Percentiles rank a stretch among this genome's conserved stretches.
phyloP scores from a whole-genome alignment of 805 yeast genomes.

The Saturnispora mendoncae region DNA sequence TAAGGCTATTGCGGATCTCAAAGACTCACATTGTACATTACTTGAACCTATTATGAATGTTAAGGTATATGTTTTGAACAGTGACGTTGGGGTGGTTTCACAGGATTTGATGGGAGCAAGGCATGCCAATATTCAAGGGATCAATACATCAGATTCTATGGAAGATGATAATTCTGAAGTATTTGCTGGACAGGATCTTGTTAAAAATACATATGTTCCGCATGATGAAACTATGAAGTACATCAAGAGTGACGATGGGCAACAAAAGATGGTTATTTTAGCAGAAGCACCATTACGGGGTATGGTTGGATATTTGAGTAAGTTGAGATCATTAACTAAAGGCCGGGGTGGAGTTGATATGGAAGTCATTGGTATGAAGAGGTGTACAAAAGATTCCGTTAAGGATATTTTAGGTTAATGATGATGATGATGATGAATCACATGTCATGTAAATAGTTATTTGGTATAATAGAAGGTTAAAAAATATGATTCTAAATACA shows the following conservation, averaged over 20 bases:
- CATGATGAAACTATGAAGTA: slow-evolving; percentile 55
- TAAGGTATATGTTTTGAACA: slow-evolving; percentile 54
- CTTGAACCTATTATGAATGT: slow-evolving; percentile 88
- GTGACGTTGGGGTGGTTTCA: slow-evolving; percentile 70
- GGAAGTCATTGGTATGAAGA: slow-evolving; percentile 67
- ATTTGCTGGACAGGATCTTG: slow-evolving; percentile 44
- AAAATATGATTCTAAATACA: background rate
- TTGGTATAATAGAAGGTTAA: background rate
- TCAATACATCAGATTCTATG: slow-evolving; percentile 49
- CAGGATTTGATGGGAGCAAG: slow-evolving; percentile 78
- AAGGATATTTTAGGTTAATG: slow-evolving; percentile 26
- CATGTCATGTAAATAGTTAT: background rate
- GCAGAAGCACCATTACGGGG: slow-evolving; percentile 82
- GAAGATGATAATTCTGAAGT: slow-evolving; percentile 26
- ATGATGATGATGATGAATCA: background rate
- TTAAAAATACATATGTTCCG: slow-evolving; percentile 62
- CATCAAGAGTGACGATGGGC: slow-evolving; percentile 19
- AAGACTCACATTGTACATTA: slow-evolving; percentile 36
- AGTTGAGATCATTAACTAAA: slow-evolving; percentile 73
- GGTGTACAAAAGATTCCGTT: slow-evolving; percentile 47
- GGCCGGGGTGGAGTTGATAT: slow-evolving; percentile 82
- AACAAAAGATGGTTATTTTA: slow-evolving; percentile 45
- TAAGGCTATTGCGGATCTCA: slow-evolving; percentile 28
- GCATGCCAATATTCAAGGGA: slow-evolving; percentile 61
- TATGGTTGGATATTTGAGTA: slow-evolving; percentile 82